phyloP scores from a whole-genome alignment of 2,329 filamentous ascomycete genomes.

The Cercospora canescens region DNA sequence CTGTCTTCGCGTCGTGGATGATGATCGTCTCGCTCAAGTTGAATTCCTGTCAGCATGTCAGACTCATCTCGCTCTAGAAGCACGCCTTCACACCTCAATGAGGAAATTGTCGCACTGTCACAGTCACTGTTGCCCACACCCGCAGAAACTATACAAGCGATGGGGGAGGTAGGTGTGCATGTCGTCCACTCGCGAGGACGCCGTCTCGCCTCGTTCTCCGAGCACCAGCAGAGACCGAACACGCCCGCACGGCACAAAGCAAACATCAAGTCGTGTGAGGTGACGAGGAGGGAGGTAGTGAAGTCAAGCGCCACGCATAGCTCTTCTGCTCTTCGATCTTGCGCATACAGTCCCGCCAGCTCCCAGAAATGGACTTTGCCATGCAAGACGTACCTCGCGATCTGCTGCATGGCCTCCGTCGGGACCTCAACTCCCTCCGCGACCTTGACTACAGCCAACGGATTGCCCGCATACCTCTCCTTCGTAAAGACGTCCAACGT shows the following conservation, averaged over 20 bases:
- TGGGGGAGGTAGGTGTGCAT: neutral
- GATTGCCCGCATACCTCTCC: slow-evolving; percentile 53
- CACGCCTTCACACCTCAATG: neutral
- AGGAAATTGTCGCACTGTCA: neutral
- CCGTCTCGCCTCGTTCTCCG: neutral
- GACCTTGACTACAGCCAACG: slow-evolving; percentile 56
- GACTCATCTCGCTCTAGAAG: neutral
- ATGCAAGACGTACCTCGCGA: slow-evolving; percentile 42
- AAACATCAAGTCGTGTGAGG: neutral
- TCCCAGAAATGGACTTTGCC: neutral
- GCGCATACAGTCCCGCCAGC: neutral
- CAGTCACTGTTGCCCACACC: neutral
- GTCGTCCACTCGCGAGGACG: neutral
- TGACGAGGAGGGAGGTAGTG: neutral
- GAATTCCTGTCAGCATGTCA: slow-evolving; percentile 46
- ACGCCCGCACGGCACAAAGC: neutral
- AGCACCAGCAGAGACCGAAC: neutral
- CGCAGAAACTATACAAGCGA: neutral
- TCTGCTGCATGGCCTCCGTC: slow-evolving; percentile 53
- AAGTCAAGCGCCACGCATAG: neutral
- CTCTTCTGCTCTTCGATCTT: neutral
- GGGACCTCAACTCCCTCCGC: slow-evolving; percentile 38
- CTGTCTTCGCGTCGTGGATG: slow-evolving; percentile 41
- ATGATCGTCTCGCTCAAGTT: slow-evolving; percentile 61
- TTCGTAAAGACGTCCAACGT: slow-evolving; percentile 53